Conservation (phyloP, 208 protist species). For the Leishmania tropica region DNA sequence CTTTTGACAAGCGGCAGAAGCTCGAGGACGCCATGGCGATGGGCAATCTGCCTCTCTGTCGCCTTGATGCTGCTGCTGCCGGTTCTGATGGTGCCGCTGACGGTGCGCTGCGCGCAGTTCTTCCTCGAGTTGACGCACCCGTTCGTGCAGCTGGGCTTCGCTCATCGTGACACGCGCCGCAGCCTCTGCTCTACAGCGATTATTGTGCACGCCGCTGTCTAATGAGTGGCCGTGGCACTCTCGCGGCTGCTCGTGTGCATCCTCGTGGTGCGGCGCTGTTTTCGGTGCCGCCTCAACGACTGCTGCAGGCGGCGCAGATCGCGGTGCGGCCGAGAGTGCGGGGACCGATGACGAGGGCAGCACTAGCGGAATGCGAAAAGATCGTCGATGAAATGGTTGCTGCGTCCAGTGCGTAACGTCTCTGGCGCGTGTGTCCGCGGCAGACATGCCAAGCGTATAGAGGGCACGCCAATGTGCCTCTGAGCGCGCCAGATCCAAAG, state of each 20-base stretch:
- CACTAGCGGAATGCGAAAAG: slow-evolving; percentile 7
- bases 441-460: slow-evolving; percentile 6
- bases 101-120: slow-evolving; percentile 1
- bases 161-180: not conserved
- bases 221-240: not conserved
- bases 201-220: not conserved
- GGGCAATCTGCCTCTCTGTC: no score
- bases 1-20: no score
- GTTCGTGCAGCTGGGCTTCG: slow-evolving; percentile 2
- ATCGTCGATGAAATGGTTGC: not conserved
- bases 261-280: not conserved
- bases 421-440: not conserved
- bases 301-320: not conserved
- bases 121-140: not conserved
- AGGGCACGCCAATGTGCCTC: not conserved
- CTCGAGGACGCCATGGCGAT: no score
- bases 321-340: not conserved
- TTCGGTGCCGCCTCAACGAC: not conserved
- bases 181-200: not conserved
- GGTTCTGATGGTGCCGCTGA: no score
- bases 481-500: not conserved
- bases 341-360: not conserved
- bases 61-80: no score
- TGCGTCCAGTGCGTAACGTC: slow-evolving; percentile 6
- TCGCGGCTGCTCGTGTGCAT: not conserved